Evolutionary conservation across 306 rosid species (phyloP).

Genomic region (Gynostemma pentaphyllum): DNA sequence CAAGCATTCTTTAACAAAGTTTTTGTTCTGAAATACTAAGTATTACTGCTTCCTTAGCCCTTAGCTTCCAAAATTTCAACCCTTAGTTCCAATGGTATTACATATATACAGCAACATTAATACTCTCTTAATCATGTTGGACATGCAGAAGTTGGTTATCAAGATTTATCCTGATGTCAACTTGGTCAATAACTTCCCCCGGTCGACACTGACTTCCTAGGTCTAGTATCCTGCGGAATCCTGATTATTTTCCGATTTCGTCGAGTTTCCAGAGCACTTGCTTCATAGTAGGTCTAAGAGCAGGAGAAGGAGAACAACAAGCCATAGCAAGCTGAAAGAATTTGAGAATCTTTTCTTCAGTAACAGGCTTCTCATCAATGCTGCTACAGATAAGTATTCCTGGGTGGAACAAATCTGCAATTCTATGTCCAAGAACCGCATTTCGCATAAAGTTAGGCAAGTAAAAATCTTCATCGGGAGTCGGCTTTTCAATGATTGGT

Average conservation of each 20-base stretch:
- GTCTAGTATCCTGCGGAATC: background rate
- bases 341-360: conserved; percentile 64
- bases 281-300: conserved; percentile 71
- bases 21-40: background rate
- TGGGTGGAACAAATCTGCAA: conserved; percentile 70
- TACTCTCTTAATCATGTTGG: conserved; percentile 5
- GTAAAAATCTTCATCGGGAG: conserved; percentile 76
- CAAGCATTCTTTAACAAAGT: background rate
- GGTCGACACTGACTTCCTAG: background rate
- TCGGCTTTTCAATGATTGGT: conserved; percentile 75
- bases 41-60: background rate
- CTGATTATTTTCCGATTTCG: conserved; percentile 39
- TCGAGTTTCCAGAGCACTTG: conserved; percentile 74
- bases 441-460: conserved; percentile 71
- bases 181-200: background rate
- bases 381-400: conserved; percentile 43
- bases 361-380: conserved; percentile 23
- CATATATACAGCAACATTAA: conserved; percentile 4
- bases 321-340: conserved; percentile 90
- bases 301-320: conserved; percentile 86
- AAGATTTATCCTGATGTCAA: background rate
- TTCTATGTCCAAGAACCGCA: conserved; percentile 66
- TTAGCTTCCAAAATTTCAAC: background rate
- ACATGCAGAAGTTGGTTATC: conserved; percentile 1
- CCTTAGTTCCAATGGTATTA: background rate